Evolutionary conservation across 106 monocot species (phyloP), one percentile per base, ranked within the genome.

Genomic region (Allium cepa): DNA sequence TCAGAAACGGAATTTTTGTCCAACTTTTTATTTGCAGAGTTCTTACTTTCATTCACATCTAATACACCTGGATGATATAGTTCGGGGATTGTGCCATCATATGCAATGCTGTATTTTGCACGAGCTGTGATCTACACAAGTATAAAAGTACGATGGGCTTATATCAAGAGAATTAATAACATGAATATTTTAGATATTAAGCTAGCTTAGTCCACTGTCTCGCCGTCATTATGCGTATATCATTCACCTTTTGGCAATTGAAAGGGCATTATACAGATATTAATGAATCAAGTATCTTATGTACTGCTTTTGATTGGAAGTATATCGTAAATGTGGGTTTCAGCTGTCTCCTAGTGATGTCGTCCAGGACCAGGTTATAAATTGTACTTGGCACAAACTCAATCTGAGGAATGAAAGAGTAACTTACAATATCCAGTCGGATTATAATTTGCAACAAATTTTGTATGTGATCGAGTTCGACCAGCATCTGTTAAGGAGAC

Each of bases 41-140:
- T 14, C 46, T 62, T 26, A 3, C 14, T 70, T 26, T 69, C 78
- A 66, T 16, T 57, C 0, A 17, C 63, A 48, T 64, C 52, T 18
- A 71, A 50, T 68, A 66, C 70, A 65, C 46, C 58, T 8, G 83
- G 79, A 8, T 77, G 57, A 73, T 55, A 89, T 56, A 93, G 58
- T 2, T 86, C 79, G 9, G 93, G 93, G 70, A 75, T 83, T 13
- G 81, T 74, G 36, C 81, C 93, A 76, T 77, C 79, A 82, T 89
- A 84, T 68, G 86, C 79, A 72, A 89, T 75, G 73, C 88, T 78
- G 66, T 86, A 93, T 67, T 84, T 93, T 67, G 93, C 93, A 71
- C 93, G 81, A 51, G 93, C 86, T 82, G 62, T 16, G 26, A 93
- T 70, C 93, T 93, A 63, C 27, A 76, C 49, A 16, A 48, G 8